Percentiles rank a stretch among this genome's conserved stretches.
Evolutionary conservation across 768 basidiomycete species (phyloP).

Genomic region (Lentinula sp.): DNA sequence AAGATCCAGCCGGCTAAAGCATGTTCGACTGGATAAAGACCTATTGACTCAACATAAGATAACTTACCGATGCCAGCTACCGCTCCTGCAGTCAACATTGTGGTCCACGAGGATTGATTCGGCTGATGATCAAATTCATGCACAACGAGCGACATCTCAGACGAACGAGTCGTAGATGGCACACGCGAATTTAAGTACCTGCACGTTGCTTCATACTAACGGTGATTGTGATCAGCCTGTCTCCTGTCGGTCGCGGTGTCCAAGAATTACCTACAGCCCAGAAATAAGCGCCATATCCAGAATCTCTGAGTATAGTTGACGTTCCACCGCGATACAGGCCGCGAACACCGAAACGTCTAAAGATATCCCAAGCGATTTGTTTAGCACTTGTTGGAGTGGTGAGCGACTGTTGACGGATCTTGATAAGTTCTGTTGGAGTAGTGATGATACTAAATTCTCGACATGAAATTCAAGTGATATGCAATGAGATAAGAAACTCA

Average conservation of each 20-base stretch:
- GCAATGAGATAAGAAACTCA: conserved; percentile 30
- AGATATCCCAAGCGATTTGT: conserved; percentile 50
- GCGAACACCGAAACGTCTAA: conserved; percentile 46
- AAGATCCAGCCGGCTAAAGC: conserved; percentile 58
- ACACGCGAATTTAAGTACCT: conserved; percentile 35
- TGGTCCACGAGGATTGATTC: conserved; percentile 39
- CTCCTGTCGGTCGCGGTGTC: neutral
- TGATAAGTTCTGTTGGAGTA: conserved; percentile 82
- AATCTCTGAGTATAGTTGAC: conserved; percentile 71
- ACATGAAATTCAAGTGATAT: neutral
- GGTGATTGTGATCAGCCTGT: neutral
- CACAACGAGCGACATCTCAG: conserved; percentile 25
- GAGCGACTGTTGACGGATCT: conserved; percentile 73
- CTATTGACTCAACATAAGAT: too few species aligned
- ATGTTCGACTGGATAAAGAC: neutral
- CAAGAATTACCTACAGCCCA: conserved; percentile 47
- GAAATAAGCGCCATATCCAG: conserved; percentile 86
- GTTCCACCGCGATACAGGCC: conserved; percentile 76
- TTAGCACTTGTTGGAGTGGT: conserved; percentile 40
- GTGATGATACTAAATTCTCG: conserved; percentile 53
- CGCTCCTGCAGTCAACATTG: conserved; percentile 67
- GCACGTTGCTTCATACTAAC: conserved; percentile 59
- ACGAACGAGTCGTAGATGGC: conserved; percentile 13
- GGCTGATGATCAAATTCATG: conserved; percentile 34
- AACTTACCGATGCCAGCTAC: conserved; percentile 57